Percentiles rank a stretch among this genome's conserved stretches.
Evolutionary conservation across 192 early-diverging fungal species (phyloP).

Genomic region (Haplosporangium gracile): DNA sequence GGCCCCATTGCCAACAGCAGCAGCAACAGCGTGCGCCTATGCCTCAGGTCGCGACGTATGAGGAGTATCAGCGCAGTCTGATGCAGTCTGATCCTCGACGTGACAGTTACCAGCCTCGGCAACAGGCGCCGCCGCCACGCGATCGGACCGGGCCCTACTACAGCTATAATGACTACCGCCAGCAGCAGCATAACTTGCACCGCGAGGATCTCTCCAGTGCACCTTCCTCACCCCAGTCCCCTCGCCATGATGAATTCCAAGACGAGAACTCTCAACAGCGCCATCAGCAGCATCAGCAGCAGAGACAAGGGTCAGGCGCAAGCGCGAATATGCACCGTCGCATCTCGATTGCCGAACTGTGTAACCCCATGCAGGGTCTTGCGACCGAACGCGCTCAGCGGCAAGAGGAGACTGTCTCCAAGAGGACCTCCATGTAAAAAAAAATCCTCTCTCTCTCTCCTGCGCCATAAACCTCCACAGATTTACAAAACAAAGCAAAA

Average conservation of each 20-base stretch:
- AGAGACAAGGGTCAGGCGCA: not conserved
- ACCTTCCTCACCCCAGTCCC: conserved; percentile 26
- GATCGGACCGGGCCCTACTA: not conserved
- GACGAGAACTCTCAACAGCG: conserved; percentile 18
- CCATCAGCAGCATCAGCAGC: not conserved
- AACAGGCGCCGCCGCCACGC: not conserved
- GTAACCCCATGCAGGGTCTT: conserved; percentile 53
- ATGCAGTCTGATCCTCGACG: conserved; percentile 6
- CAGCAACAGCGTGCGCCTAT: not conserved
- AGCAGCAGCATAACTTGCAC: conserved; percentile 14
- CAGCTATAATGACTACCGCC: conserved; percentile 10
- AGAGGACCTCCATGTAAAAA: conserved; percentile 9
- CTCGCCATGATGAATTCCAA: conserved; percentile 9
- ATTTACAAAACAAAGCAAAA: not conserved
- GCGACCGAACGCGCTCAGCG: conserved; percentile 32
- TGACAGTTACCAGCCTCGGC: conserved; percentile 2
- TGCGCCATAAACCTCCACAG: not conserved
- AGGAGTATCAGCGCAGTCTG: conserved; percentile 34
- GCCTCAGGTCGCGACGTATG: conserved; percentile 28
- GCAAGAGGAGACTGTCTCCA: not conserved
- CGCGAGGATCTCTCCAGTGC: conserved; percentile 41
- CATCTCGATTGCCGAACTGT: conserved; percentile 54
- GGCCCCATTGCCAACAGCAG: conserved; percentile 1
- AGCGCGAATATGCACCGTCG: conserved; percentile 45
- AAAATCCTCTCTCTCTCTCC: not conserved